Conservation (phyloP, 2,329 filamentous ascomycete species). For the Botryotinia narcissicola region DNA sequence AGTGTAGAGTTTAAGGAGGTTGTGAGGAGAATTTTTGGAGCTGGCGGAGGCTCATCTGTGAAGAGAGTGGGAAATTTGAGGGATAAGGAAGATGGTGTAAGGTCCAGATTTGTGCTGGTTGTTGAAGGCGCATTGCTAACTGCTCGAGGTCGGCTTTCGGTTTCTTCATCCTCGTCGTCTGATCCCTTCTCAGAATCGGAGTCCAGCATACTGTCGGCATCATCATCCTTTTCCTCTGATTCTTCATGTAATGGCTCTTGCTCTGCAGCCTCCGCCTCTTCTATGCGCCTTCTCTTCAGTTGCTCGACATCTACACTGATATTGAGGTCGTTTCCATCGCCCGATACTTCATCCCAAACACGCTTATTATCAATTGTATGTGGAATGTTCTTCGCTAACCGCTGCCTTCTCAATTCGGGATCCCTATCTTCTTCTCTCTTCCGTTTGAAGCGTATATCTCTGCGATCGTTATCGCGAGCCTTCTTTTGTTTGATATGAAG, state of each 20-base stretch:
- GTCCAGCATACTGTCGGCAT: conserved; percentile 77
- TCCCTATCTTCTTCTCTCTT: conserved; percentile 85
- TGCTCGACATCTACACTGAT: conserved; percentile 55
- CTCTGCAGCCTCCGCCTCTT: conserved; percentile 47
- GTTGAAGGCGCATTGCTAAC: conserved; percentile 51
- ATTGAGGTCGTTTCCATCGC: conserved; percentile 58
- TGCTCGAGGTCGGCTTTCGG: conserved; percentile 40
- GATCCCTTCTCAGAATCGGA: conserved; percentile 50
- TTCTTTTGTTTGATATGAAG: conserved; percentile 81
- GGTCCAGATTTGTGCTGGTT: conserved; percentile 61
- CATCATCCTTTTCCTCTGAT: conserved; percentile 50
- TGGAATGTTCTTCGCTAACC: conserved; percentile 76
- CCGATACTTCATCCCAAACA: conserved; percentile 78
- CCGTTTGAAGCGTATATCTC: conserved; percentile 72
- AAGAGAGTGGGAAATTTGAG: conserved; percentile 64
- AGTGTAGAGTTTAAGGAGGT: conserved; percentile 86
- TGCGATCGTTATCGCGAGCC: conserved; percentile 67
- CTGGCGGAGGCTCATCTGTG: conserved; percentile 54
- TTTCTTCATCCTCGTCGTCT: conserved; percentile 46
- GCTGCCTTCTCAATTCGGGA: conserved; percentile 68
- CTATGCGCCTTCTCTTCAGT: conserved; percentile 55
- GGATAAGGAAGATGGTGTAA: conserved; percentile 58
- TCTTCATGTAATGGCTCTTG: conserved; percentile 44
- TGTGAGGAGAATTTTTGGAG: conserved; percentile 87
- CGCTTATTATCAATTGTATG: conserved; percentile 82